These are phyloP conservation scores for Hanseniaspora vineae DNA, from an alignment of 805 yeast species.

Conservation along the genomic window DNA sequence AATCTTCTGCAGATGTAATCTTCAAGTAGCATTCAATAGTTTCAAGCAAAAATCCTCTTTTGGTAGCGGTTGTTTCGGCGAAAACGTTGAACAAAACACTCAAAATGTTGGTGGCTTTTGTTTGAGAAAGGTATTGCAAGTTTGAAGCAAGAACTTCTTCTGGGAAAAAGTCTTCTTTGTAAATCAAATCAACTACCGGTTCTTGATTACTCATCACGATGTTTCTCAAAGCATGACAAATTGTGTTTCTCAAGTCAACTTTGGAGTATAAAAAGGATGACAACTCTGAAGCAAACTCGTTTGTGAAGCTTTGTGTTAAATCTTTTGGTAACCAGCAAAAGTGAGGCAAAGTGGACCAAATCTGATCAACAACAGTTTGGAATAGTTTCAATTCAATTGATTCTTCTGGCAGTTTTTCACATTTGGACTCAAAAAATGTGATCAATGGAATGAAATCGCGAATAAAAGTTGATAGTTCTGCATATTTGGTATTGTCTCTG, in stretches of 20 bases:
- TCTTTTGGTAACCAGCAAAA: conserved; percentile 83
- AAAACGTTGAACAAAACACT: conserved; percentile 87
- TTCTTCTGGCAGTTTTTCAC: conserved; percentile 32
- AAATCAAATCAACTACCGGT: conserved; percentile 25
- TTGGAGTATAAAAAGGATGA: conserved; percentile 64
- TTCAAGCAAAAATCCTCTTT: conserved; percentile 74
- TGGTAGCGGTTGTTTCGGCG: conserved; percentile 74
- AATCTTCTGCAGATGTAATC: conserved; percentile 52
- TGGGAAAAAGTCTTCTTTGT: conserved; percentile 49
- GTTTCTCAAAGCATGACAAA: conserved; percentile 69
- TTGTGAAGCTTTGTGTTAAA: conserved; percentile 47
- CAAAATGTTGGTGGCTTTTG: conserved; percentile 60
- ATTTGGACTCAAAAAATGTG: conserved; percentile 38
- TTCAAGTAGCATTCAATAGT: conserved; percentile 72
- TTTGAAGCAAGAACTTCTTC: conserved; percentile 40
- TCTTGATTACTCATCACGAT: conserved; percentile 58
- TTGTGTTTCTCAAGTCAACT: conserved; percentile 62
- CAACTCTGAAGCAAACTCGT: conserved; percentile 63
- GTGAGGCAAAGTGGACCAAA: conserved; percentile 83
- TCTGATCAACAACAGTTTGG: conserved; percentile 76
- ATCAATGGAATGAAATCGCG: conserved; percentile 54
- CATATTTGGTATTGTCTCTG: conserved; percentile 70
- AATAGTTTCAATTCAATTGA: conserved; percentile 67
- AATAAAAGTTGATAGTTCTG: conserved; percentile 53
- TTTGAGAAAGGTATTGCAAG: conserved; percentile 42